These are phyloP conservation scores for Fusarium aywerte DNA, from an alignment of 2,329 filamentous ascomycete species.

Conservation along the genomic window DNA sequence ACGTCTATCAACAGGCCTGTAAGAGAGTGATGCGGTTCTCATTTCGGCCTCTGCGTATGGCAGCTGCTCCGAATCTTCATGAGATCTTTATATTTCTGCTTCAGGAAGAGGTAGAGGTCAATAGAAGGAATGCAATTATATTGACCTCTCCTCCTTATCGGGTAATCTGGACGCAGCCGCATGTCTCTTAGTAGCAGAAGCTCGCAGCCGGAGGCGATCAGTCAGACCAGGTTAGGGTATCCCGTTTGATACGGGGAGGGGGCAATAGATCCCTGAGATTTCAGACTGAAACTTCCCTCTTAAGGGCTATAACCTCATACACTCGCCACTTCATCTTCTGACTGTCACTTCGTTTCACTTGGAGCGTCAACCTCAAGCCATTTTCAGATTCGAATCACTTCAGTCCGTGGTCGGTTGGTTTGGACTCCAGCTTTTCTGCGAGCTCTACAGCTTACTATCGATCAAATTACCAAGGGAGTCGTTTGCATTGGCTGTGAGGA, in stretches of 20 bases:
- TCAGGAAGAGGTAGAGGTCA: rapidly evolving
- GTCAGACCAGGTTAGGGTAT: no score
- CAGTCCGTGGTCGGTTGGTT: background rate
- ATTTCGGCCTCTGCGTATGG: constrained; percentile 16
- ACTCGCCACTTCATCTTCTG: no score
- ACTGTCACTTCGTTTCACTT: background rate
- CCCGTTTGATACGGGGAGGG: no score
- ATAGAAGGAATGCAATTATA: rapidly evolving
- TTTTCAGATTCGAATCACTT: background rate
- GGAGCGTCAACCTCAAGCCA: background rate
- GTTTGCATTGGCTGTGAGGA: background rate
- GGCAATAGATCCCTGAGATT: no score
- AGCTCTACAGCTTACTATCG: background rate
- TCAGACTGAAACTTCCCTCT: no score
- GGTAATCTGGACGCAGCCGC: no score
- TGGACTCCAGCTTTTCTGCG: background rate
- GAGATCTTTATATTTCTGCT: constrained; percentile 19
- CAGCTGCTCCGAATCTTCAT: constrained; percentile 8
- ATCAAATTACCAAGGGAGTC: background rate
- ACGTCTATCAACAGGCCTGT: background rate
- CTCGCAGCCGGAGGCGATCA: no score
- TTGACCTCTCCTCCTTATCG: background rate
- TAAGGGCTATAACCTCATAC: no score
- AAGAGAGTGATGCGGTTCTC: rapidly evolving
- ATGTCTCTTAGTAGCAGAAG: no score